Evolutionary conservation across 345 rosid genomes (phyloP), one percentile per base, ranked within the genome.

Genomic region (Triadica sebifera): DNA sequence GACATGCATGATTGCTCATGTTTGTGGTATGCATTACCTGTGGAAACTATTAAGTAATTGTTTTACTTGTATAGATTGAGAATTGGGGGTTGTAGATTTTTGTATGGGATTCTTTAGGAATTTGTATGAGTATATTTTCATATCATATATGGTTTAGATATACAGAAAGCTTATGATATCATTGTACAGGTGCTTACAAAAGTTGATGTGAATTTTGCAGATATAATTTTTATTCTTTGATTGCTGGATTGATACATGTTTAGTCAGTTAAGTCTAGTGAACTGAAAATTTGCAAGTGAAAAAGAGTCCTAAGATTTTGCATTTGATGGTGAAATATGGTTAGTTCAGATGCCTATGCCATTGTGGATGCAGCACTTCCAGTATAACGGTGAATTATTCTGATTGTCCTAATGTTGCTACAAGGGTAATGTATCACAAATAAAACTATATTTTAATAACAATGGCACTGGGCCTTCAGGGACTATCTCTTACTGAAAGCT

Each of bases 1-100:
- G 75, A 91, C 98, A 22, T 86, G 86, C 87, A 89, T 96, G 79
- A 87, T 96, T 75, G 97, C 99, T 81, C 97, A 96, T 71, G 90
- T 96, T 78, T 93, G 98, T 79, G 93, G 98, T 93, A 89, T 74
- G 76, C 51, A 64, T 65, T 59, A 29, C 73, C 17, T 74, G 19
- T 13, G 38, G 20, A 53, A 67, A 12, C 29, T 4, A 0, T 15
- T 34, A 4, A 34, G 5, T n/a, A 53, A 51, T 13, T 13, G 12
- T 51, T 51, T 16, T 43, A 4, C 9, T 5, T 43, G 6, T 43
- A 29, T 8, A 43, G 9, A 8, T 8, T 1, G 46, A 43, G 6
- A 5, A 43, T 43, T 43, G 46, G 9, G 46, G 46, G 46, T 8
- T 55, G 17, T 67, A 56, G 12, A 17, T 71, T 22, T 29, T 51